Evolutionary conservation across 176 grass and related monocot genomes (phyloP).

Genomic region (Juncus inflexus): DNA sequence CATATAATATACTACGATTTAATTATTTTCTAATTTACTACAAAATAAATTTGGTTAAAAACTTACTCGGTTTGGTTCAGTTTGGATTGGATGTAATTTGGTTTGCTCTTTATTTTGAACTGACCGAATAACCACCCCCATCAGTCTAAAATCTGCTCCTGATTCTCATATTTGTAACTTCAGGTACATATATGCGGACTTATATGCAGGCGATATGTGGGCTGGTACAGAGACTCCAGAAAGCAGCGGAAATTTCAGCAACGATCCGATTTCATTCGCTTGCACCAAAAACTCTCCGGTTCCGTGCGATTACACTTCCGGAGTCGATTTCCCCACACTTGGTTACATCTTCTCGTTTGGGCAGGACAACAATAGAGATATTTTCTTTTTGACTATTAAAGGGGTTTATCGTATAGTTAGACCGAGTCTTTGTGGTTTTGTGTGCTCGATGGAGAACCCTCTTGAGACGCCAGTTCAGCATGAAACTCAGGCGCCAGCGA

Average conservation of each 20-base stretch:
- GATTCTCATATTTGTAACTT: not conserved
- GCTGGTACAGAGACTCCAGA: slow-evolving; percentile 39
- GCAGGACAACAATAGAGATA: slow-evolving; percentile 56
- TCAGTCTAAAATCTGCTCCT: not conserved
- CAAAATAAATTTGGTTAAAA: no score
- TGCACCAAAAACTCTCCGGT: slow-evolving; percentile 64
- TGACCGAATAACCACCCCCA: no score
- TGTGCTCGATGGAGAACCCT: not conserved
- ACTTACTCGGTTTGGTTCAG: no score
- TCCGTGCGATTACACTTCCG: slow-evolving; percentile 16
- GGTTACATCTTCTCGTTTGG: slow-evolving; percentile 70
- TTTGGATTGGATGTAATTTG: no score
- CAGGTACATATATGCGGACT: not conserved
- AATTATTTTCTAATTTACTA: no score
- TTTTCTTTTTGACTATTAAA: slow-evolving; percentile 55
- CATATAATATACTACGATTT: no score
- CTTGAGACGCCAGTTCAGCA: not conserved
- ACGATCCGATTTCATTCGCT: slow-evolving; percentile 25
- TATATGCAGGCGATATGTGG: not conserved
- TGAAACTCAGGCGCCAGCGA: not conserved
- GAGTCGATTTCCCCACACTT: slow-evolving; percentile 13
- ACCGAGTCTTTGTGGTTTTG: slow-evolving; percentile 13
- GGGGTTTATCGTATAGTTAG: slow-evolving; percentile 52
- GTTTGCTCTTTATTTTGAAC: no score
- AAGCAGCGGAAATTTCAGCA: slow-evolving; percentile 43